Evolutionary conservation across 805 yeast genomes (phyloP), one percentile per base, ranked within the genome.

Genomic region (Kluyveromyces nonfermentans): DNA sequence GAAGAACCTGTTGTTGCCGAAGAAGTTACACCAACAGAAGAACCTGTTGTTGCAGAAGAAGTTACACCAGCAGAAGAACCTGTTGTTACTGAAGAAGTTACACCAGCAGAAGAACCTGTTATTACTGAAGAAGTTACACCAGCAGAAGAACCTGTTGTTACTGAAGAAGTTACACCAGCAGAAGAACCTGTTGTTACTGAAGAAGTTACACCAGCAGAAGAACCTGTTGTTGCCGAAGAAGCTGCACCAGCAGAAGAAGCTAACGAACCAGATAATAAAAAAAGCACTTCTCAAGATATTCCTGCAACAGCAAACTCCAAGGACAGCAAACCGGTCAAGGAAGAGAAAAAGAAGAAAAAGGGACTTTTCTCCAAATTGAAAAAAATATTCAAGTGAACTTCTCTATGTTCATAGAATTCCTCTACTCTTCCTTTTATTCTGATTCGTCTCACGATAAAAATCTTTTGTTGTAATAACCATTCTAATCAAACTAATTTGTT

Each of bases 11-110:
- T 40, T 18, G 58, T 63, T 22, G 65, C 65, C 41, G 69, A 60
- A 17, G 68, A 66, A 42, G 66, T 57, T 48, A 62, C 60, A 47
- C 59, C 71, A 67, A 40, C 54, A 49, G 50, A 68, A 14, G 35
- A 31, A 22, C 54, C 44, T 22, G 34, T 40, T 18, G 59, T 71
- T 67, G 41, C 55, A 49, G 50, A 69, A 14, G 35, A 32, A 21
- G 54, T 44, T 22, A 36, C 40, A 14, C 42, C 31, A 5, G 44
- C 20, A 10, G 33, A 45, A 25, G 39, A 36, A 3, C 21, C 36
- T 12, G 45, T 30, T 18, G 35, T 16, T 33, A 42, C 36, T 8
- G 16, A 16, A 32, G 21, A 17, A 12, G 16, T n/a, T 12, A 25
- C 8, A 9, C 2, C 25, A 2, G 20, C 8, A 15, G 25, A 45